Conservation (phyloP, 441 rosid genomes). For the Flueggea neowawraea region DNA sequence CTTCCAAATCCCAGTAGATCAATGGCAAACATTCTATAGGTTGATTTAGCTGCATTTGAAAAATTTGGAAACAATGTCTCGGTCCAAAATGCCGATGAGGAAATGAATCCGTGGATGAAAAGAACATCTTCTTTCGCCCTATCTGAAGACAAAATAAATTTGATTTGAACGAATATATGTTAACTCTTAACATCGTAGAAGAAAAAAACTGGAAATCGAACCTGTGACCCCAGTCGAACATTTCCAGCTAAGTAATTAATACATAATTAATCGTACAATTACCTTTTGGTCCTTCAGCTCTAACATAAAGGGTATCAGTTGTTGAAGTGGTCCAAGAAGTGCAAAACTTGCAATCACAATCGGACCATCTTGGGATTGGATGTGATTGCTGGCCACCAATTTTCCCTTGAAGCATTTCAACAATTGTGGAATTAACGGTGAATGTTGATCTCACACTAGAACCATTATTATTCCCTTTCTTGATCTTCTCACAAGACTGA, state of each 20-base stretch:
- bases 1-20: slow-evolving; percentile 92
- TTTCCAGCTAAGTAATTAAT: neutral
- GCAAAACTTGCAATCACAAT: slow-evolving; percentile 79
- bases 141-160: too few relatives aligned
- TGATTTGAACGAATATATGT: too few relatives aligned
- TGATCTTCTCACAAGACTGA: slow-evolving; percentile 34
- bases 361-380: slow-evolving; percentile 81
- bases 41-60: slow-evolving; percentile 48
- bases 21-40: slow-evolving; percentile 68
- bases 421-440: slow-evolving; percentile 59
- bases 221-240: too few relatives aligned
- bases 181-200: too few relatives aligned
- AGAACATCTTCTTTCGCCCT: slow-evolving; percentile 66
- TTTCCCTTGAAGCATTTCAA: slow-evolving; percentile 78
- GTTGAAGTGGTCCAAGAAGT: slow-evolving; percentile 61
- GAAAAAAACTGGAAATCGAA: too few relatives aligned
- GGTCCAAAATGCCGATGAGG: slow-evolving; percentile 96
- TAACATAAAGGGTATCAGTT: slow-evolving; percentile 65
- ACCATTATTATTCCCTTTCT: slow-evolving; percentile 16
- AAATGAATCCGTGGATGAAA: slow-evolving; percentile 96
- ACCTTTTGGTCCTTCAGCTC: slow-evolving; percentile 69
- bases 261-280: slow-evolving; percentile 1
- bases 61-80: slow-evolving; percentile 91
- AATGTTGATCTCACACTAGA: slow-evolving; percentile 29
- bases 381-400: slow-evolving; percentile 25